A percentile compares a stretch with the other conserved stretches of the same genome.
Conservation (phyloP, 257 asterid species). For the Forsythia suspensa region DNA sequence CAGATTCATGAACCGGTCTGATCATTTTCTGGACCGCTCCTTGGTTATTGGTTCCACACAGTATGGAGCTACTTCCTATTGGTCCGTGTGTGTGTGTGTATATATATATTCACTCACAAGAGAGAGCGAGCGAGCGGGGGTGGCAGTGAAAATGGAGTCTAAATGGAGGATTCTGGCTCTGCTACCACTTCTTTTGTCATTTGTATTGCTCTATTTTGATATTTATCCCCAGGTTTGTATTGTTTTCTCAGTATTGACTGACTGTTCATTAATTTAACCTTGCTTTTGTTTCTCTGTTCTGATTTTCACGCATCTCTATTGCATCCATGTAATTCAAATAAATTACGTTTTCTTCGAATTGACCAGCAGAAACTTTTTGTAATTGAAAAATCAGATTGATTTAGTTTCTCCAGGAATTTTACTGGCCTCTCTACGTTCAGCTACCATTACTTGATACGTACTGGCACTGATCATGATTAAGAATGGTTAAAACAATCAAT, state of each 20-base stretch:
- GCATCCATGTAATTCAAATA: neutral
- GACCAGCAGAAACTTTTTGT: too few species aligned
- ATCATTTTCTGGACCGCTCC: neutral
- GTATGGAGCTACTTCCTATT: slow-evolving; percentile 18
- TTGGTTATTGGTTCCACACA: slow-evolving; percentile 23
- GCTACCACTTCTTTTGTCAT: slow-evolving; percentile 71
- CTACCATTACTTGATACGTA: neutral
- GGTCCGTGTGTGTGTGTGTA: neutral
- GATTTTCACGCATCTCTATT: neutral
- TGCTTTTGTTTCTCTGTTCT: neutral
- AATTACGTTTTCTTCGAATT: neutral
- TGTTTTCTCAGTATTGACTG: neutral
- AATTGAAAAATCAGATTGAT: neutral
- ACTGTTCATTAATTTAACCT: neutral
- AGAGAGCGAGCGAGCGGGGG: slow-evolving; percentile 19
- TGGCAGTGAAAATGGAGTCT: slow-evolving; percentile 51
- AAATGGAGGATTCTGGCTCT: slow-evolving; percentile 52
- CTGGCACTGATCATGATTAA: neutral
- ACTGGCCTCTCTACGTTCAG: neutral
- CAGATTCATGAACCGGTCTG: slow-evolving; percentile 8
- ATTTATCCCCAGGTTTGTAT: slow-evolving; percentile 57
- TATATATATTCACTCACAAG: too few species aligned
- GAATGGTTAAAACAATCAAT: neutral
- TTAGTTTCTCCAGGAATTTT: neutral
- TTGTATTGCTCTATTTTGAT: slow-evolving; percentile 52